Conservation (phyloP, 805 yeast genomes). For the Metahyphopichia silvanorum region DNA sequence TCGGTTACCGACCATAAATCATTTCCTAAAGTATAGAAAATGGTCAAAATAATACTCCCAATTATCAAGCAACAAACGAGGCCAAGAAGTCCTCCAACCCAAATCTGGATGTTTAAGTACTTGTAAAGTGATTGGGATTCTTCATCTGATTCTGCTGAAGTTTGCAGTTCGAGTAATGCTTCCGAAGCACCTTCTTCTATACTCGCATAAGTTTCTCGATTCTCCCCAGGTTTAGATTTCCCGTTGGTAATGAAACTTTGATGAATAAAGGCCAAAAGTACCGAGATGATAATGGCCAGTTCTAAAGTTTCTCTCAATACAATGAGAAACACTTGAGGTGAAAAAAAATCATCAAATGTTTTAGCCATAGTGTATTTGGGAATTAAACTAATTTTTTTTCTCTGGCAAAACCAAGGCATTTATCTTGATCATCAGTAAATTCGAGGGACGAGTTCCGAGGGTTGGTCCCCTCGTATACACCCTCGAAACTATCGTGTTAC, state of each 20-base stretch:
- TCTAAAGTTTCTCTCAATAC: slow-evolving; percentile 72
- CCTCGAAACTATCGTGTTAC: too few relatives aligned
- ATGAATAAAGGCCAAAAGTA: slow-evolving; percentile 64
- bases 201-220: neutral
- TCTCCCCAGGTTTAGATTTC: slow-evolving; percentile 2
- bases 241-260: slow-evolving; percentile 41
- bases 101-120: slow-evolving; percentile 35
- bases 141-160: slow-evolving; percentile 1
- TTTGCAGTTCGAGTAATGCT: neutral
- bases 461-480: too few relatives aligned
- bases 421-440: too few relatives aligned
- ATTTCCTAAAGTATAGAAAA: slow-evolving; percentile 39
- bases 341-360: slow-evolving; percentile 44
- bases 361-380: neutral
- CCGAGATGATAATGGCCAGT: slow-evolving; percentile 73
- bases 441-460: too few relatives aligned
- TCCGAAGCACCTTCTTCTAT: slow-evolving; percentile 1
- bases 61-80: slow-evolving; percentile 35
- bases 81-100: slow-evolving; percentile 44
- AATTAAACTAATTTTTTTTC: too few relatives aligned
- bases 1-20: slow-evolving; percentile 46
- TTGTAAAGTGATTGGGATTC: slow-evolving; percentile 5
- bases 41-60: slow-evolving; percentile 35
- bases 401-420: too few relatives aligned
- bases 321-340: slow-evolving; percentile 71